Conservation (phyloP, 129 eudicot species). For the Lactuca saligna region DNA sequence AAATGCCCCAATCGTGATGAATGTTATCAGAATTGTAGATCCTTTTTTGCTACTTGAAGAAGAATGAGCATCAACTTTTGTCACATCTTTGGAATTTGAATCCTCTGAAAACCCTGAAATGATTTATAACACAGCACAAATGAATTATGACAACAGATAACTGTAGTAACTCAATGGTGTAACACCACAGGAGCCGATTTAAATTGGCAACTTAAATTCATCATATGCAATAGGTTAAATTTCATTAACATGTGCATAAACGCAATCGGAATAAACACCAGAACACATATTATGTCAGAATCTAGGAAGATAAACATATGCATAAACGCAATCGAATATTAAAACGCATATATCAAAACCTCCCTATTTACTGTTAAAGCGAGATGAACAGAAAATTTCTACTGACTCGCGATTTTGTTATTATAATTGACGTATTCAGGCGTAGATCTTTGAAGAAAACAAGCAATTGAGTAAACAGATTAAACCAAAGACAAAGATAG, state of each 20-base stretch:
- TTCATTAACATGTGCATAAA: too few species aligned
- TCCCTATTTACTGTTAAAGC: background rate
- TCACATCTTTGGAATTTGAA: conserved; percentile 45
- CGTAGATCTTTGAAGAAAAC: background rate
- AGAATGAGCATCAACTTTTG: conserved; percentile 33
- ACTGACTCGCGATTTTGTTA: background rate
- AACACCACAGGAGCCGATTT: too few species aligned
- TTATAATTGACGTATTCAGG: background rate
- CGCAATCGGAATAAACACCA: conserved; percentile 5
- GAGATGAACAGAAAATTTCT: background rate
- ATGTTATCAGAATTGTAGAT: conserved; percentile 43
- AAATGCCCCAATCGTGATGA: conserved; percentile 48
- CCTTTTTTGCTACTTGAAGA: conserved; percentile 58
- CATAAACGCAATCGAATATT: conserved; percentile 8
- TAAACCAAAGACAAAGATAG: background rate
- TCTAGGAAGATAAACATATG: background rate
- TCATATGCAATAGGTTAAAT: background rate
- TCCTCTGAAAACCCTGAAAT: conserved; percentile 64
- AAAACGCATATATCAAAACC: background rate
- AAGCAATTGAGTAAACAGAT: background rate
- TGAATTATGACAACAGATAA: too few species aligned
- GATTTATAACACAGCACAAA: background rate
- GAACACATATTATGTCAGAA: background rate
- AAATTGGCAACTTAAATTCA: background rate
- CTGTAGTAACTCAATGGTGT: too few species aligned